A percentile compares a stretch with the other conserved stretches of the same genome.
phyloP scores from a whole-genome alignment of 2,329 filamentous ascomycete genomes.

The Pseudogymnoascus sp. region DNA sequence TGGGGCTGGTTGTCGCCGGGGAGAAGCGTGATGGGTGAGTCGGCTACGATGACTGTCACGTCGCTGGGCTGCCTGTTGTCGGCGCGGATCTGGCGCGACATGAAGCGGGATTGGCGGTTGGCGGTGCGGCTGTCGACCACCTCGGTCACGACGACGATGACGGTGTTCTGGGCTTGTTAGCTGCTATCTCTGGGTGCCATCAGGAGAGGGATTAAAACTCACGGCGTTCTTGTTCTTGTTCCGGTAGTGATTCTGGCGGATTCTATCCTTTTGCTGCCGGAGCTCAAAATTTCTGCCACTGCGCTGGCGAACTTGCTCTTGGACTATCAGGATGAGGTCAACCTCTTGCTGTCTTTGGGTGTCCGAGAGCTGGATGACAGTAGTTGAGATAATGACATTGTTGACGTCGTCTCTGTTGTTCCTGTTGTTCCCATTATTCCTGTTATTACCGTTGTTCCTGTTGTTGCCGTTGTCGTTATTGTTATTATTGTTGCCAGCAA shows the following conservation, averaged over 20 bases:
- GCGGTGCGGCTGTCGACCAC: slow-evolving; percentile 21
- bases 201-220: slow-evolving; percentile 1
- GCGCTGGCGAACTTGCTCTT: background rate
- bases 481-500: background rate
- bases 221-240: slow-evolving; percentile 24
- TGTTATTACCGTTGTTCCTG: slow-evolving; percentile 14
- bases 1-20: slow-evolving; percentile 8
- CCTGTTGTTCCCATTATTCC: slow-evolving; percentile 12
- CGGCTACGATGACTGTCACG: slow-evolving; percentile 18
- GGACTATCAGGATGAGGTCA: slow-evolving; percentile 17
- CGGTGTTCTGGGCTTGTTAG: slow-evolving; percentile 23
- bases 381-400: background rate
- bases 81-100: slow-evolving; percentile 23
- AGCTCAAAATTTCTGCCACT: slow-evolving; percentile 16
- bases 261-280: slow-evolving; percentile 21
- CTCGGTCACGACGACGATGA: slow-evolving; percentile 24
- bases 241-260: slow-evolving; percentile 26
- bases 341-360: slow-evolving; percentile 14
- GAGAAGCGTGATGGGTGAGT: slow-evolving; percentile 14
- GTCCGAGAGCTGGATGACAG: background rate
- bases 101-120: slow-evolving; percentile 21
- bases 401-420: slow-evolving; percentile 7
- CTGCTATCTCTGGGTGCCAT: background rate
- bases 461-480: slow-evolving; percentile 10
- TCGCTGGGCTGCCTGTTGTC: slow-evolving; percentile 15